phyloP scores from a whole-genome alignment of 2,329 filamentous ascomycete genomes.

The Apiospora arundinis region DNA sequence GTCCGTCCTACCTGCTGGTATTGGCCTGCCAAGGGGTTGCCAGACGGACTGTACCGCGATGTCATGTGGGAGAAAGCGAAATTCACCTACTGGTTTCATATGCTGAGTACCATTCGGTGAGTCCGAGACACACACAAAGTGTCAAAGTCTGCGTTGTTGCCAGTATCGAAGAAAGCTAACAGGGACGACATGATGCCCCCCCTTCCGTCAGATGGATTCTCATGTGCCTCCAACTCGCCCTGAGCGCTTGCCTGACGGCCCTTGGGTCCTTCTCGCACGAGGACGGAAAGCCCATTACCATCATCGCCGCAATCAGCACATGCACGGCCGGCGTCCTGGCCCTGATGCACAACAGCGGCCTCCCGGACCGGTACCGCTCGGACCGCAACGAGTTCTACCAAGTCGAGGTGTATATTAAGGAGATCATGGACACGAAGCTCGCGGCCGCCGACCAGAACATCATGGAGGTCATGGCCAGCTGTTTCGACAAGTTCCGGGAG shows the following conservation, averaged over 20 bases:
- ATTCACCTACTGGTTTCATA: conserved; percentile 52
- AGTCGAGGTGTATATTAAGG: conserved; percentile 57
- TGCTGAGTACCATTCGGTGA: conserved; percentile 41
- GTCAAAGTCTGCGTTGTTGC: background rate
- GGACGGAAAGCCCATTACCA: conserved; percentile 51
- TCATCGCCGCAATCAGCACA: conserved; percentile 58
- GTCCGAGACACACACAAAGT: background rate
- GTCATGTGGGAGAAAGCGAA: conserved; percentile 52
- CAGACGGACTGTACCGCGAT: conserved; percentile 56
- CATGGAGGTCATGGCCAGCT: conserved; percentile 54
- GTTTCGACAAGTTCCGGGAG: conserved; percentile 52
- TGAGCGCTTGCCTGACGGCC: conserved; percentile 57
- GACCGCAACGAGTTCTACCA: conserved; percentile 56
- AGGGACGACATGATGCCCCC: background rate
- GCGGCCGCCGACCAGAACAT: conserved; percentile 49
- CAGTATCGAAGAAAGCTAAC: background rate
- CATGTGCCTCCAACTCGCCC: conserved; percentile 55
- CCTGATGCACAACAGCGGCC: conserved; percentile 59
- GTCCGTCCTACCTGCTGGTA: conserved; percentile 49
- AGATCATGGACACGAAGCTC: conserved; percentile 55
- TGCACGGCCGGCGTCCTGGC: conserved; percentile 57
- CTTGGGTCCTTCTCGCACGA: conserved; percentile 50
- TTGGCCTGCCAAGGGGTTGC: conserved; percentile 56
- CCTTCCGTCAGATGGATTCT: conserved; percentile 48
- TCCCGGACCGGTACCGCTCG: conserved; percentile 58